A percentile compares a stretch with the other conserved stretches of the same genome.
These are phyloP conservation scores for Funneliformis mosseae DNA, from an alignment of 192 early-diverging fungal species.

Conservation along the genomic window DNA sequence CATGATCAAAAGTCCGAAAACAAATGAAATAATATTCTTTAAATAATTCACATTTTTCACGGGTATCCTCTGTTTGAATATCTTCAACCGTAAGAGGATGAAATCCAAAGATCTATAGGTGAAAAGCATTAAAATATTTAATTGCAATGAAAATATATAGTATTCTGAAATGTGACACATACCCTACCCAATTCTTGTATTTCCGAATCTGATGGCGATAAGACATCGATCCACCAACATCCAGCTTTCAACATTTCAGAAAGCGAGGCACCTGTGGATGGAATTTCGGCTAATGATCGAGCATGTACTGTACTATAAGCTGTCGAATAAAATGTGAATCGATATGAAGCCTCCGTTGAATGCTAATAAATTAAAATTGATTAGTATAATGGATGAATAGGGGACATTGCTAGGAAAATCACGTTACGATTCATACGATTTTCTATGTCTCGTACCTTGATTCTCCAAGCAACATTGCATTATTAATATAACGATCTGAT, in stretches of 20 bases:
- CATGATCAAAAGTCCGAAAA: slow-evolving; percentile 76
- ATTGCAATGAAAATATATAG: not conserved
- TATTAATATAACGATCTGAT: not conserved
- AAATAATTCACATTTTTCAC: slow-evolving; percentile 94
- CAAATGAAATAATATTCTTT: slow-evolving; percentile 90
- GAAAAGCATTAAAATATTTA: not conserved
- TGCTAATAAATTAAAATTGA: slow-evolving; percentile 31
- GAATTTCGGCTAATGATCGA: slow-evolving; percentile 38
- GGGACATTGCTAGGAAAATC: not conserved
- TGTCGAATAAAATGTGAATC: slow-evolving; percentile 47
- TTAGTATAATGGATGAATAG: not conserved
- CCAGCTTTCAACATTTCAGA: slow-evolving; percentile 50
- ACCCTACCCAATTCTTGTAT: slow-evolving; percentile 62
- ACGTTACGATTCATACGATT: too few species aligned
- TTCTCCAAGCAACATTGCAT: not conserved
- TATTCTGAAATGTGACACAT: not conserved
- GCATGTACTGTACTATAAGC: slow-evolving; percentile 41
- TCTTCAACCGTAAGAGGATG: slow-evolving; percentile 88
- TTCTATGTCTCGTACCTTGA: too few species aligned
- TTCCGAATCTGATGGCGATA: slow-evolving; percentile 55
- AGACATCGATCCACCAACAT: slow-evolving; percentile 78
- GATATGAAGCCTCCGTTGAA: slow-evolving; percentile 22
- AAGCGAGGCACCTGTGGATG: slow-evolving; percentile 30
- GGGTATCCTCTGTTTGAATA: slow-evolving; percentile 80
- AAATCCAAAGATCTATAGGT: slow-evolving; percentile 60